These are phyloP conservation scores for Chaetomium cochliodes DNA, from an alignment of 495 filamentous ascomycete species.

Conservation along the genomic window DNA sequence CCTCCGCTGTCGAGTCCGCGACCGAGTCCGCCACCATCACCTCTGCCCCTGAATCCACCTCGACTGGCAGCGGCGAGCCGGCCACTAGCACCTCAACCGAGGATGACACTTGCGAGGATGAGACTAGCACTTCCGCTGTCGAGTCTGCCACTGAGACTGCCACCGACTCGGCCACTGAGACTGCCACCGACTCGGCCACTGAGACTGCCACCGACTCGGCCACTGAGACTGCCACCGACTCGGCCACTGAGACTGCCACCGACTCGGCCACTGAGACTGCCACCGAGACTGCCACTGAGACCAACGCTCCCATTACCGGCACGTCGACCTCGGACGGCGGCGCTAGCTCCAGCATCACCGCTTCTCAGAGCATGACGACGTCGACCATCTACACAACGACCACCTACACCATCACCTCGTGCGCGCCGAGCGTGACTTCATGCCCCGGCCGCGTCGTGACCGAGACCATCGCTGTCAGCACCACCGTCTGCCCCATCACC, in stretches of 20 bases:
- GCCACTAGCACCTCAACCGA: slow-evolving; percentile 5
- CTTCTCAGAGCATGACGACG: slow-evolving; percentile 25
- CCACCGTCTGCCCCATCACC: slow-evolving; percentile 49
- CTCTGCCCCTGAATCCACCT: neutral
- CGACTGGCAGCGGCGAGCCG: neutral
- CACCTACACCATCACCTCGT: slow-evolving; percentile 56
- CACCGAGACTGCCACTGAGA: slow-evolving; percentile 6
- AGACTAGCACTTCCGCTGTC: slow-evolving; percentile 10
- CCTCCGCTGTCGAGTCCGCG: slow-evolving; percentile 10
- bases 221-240: slow-evolving; percentile 6
- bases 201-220: neutral
- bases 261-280: neutral
- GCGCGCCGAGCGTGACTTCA: slow-evolving; percentile 58
- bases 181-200: slow-evolving; percentile 7
- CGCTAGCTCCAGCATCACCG: slow-evolving; percentile 3
- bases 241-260: neutral
- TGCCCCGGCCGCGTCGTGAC: slow-evolving; percentile 45
- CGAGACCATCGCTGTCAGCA: slow-evolving; percentile 40
- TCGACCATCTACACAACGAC: slow-evolving; percentile 53
- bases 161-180: neutral
- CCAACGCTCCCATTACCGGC: neutral
- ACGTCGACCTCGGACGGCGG: neutral
- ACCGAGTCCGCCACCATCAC: slow-evolving; percentile 8
- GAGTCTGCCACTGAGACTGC: slow-evolving; percentile 1
- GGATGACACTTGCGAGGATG: slow-evolving; percentile 21